Percentiles rank a stretch among this genome's conserved stretches.
phyloP scores from a whole-genome alignment of 495 filamentous ascomycete genomes.

The Penicillium ochrochloron region DNA sequence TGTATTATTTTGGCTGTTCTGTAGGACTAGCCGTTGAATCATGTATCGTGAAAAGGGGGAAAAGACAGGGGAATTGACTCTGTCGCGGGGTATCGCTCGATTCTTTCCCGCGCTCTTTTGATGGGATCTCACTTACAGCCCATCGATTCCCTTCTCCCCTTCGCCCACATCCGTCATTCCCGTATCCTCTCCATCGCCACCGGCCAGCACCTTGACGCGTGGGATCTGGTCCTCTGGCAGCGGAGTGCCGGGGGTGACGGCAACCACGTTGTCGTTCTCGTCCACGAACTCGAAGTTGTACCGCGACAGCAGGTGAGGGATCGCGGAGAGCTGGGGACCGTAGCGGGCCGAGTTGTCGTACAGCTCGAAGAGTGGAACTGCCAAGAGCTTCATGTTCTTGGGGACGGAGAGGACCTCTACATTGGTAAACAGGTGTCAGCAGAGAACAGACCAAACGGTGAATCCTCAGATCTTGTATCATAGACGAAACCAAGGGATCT shows the following conservation, averaged over 20 bases:
- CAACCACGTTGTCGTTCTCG: slow-evolving; percentile 85
- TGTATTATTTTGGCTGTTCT: neutral
- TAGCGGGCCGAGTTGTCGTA: slow-evolving; percentile 97
- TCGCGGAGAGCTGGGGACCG: slow-evolving; percentile 93
- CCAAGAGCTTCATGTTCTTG: slow-evolving; percentile 99
- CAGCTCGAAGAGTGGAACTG: slow-evolving; percentile 94
- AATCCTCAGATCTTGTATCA: neutral
- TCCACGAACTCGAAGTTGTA: slow-evolving; percentile 99
- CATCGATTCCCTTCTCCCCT: slow-evolving; percentile 30
- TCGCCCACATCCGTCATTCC: slow-evolving; percentile 46
- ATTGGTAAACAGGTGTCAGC: slow-evolving; percentile 12
- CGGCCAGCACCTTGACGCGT: slow-evolving; percentile 76
- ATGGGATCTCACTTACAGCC: slow-evolving; percentile 11
- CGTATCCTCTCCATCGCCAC: slow-evolving; percentile 56
- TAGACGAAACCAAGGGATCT: neutral
- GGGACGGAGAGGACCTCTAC: slow-evolving; percentile 94
- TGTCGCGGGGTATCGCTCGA: neutral
- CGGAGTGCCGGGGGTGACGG: slow-evolving; percentile 75
- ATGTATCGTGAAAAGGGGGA: slow-evolving; percentile 3
- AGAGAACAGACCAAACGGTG: slow-evolving; percentile 11
- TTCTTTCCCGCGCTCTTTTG: neutral
- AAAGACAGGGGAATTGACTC: neutral
- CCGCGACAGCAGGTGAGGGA: slow-evolving; percentile 88
- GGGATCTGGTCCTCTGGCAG: slow-evolving; percentile 50
- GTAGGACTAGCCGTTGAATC: neutral